A percentile compares a stretch with the other conserved stretches of the same genome.
Conservation (phyloP, 129 eudicot species). For the Mikania micrantha region DNA sequence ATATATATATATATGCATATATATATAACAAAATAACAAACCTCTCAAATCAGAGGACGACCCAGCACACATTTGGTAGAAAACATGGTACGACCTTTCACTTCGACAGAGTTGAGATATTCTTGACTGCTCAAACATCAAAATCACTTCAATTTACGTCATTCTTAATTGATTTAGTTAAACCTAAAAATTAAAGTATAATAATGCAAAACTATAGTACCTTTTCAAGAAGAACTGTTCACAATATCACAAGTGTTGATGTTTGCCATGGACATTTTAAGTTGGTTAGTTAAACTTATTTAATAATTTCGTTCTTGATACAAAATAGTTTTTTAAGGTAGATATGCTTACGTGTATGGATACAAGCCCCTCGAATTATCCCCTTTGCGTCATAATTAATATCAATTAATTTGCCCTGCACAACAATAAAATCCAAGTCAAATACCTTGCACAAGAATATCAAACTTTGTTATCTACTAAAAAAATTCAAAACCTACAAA, state of each 20-base stretch:
- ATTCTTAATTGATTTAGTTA: not conserved
- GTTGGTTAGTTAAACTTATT: constrained; percentile 12
- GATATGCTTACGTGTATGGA: constrained; percentile 74
- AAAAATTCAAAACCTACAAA: constrained; percentile 44
- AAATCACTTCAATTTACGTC: constrained; percentile 4
- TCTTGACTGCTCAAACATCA: constrained; percentile 63
- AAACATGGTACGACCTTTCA: constrained; percentile 92
- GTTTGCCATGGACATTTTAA: constrained; percentile 22
- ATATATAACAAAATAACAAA: constrained; percentile 5
- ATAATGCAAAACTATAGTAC: constrained; percentile 23
- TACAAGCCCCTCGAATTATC: constrained; percentile 64
- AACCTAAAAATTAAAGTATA: not conserved
- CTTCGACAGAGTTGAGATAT: constrained; percentile 78
- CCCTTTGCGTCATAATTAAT: constrained; percentile 63
- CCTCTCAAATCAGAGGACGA: constrained; percentile 83
- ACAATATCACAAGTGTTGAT: constrained; percentile 13
- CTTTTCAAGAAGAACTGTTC: constrained; percentile 89
- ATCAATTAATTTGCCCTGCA: constrained; percentile 90
- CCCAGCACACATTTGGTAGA: constrained; percentile 94
- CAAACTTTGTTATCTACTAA: not conserved
- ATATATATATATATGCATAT: not conserved
- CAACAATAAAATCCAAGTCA: constrained; percentile 13
- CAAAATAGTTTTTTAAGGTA: not conserved
- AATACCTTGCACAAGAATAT: not conserved
- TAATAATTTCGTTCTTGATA: not conserved